Evolutionary conservation across 805 yeast species (phyloP).

Genomic region (Monosporozyma solicola): DNA sequence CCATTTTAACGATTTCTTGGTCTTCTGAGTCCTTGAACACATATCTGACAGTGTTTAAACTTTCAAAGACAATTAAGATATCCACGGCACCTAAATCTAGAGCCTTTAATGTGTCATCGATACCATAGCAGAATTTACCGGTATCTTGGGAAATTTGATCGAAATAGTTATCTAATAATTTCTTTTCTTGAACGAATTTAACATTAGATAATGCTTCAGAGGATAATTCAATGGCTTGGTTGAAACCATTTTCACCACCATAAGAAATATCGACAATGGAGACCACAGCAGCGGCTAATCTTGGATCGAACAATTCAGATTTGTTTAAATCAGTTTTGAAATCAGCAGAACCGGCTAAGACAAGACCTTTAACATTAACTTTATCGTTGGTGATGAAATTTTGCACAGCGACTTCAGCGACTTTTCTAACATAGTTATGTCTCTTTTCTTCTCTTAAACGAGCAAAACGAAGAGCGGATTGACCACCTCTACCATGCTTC

Average conservation of each 20-base stretch:
- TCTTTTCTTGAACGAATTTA: slow-evolving; percentile 96
- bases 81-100: slow-evolving; percentile 95
- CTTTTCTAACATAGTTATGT: slow-evolving; percentile 96
- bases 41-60: slow-evolving; percentile 76
- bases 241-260: slow-evolving; percentile 99
- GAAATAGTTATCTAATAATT: slow-evolving; percentile 81
- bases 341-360: slow-evolving; percentile 98
- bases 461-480: slow-evolving; percentile 97
- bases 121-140: slow-evolving; percentile 96
- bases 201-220: slow-evolving; percentile 96
- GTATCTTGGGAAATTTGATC: slow-evolving; percentile 97
- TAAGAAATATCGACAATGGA: slow-evolving; percentile 94
- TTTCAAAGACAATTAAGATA: slow-evolving; percentile 84
- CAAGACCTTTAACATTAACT: slow-evolving; percentile 87
- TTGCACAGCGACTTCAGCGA: slow-evolving; percentile 96
- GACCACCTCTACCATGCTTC: slow-evolving; percentile 99
- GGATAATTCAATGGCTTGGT: slow-evolving; percentile 96
- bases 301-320: slow-evolving; percentile 86
- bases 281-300: slow-evolving; percentile 79
- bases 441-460: slow-evolving; percentile 98
- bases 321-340: slow-evolving; percentile 90
- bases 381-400: slow-evolving; percentile 92
- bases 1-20: slow-evolving; percentile 61
- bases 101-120: slow-evolving; percentile 93
- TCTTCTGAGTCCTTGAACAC: slow-evolving; percentile 80